Evolutionary conservation across 2,329 filamentous ascomycete species (phyloP), one percentile per base, ranked within the genome.

Genomic region (Nectriaceae sp.): DNA sequence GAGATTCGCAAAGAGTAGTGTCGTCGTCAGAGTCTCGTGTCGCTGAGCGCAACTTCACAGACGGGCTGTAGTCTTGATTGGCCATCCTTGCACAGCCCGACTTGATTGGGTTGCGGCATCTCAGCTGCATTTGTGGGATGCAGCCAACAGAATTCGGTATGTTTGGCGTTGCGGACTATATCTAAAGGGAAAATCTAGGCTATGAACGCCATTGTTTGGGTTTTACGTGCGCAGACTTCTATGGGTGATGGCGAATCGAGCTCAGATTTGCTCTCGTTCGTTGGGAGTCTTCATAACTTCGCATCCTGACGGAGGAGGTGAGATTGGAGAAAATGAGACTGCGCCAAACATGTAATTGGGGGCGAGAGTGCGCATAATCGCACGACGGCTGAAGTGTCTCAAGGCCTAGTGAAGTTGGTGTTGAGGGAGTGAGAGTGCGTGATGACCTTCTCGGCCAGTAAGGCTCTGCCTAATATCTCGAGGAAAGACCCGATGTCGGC

Each of bases 31-130:
- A 18, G 19, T 39, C 37, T 39, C 37, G 37, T 20, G 37, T 39
- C 8, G 37, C 37, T 21, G 19, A 20, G 37, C 37, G 37, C 37
- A 39, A 8, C 37, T 21, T 39, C 37, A 39, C 37, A 35, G 36
- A 36, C 37, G 40, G 22, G 19, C 43, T 21, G 20, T 41, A 39
- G 46, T 38, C 26, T 43, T 52, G 46, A 52, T 52, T 52, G 50
- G 50, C 43, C 31, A 21, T 44, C 40, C 18, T 33, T 44, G 46
- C 43, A 37, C 43, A 44, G 46, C 46, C 26, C 40, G 29, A 42
- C 36, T 24, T 48, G 49, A 52, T 52, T 52, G 46, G 49, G 38
- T 49, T 52, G 38, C 24, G 35, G 35, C 44, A 48, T 44, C 45
- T 42, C 38, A 48, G 49, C 42, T 46, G 49, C 42, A 43, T 42